Percentiles rank a stretch among this genome's conserved stretches.
Evolutionary conservation across 2,329 filamentous ascomycete genomes (phyloP).

Genomic region (Thelonectria rubi): DNA sequence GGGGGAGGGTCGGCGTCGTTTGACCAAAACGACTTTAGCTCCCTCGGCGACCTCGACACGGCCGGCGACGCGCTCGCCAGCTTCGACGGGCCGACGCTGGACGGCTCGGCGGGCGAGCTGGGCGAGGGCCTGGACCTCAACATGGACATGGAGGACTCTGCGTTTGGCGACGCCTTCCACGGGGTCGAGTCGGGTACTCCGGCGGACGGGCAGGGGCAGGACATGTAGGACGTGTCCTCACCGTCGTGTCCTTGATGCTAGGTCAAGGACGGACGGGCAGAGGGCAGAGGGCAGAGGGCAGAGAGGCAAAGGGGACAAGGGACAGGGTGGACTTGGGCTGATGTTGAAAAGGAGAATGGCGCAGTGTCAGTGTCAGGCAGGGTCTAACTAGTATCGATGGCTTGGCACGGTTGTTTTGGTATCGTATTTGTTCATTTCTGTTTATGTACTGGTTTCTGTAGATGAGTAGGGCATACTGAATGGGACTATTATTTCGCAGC

Average conservation of each 20-base stretch:
- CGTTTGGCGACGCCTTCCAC: constrained; percentile 86
- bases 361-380: constrained; percentile 29
- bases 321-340: constrained; percentile 22
- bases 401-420: constrained; percentile 24
- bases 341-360: constrained; percentile 41
- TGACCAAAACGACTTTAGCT: constrained; percentile 69
- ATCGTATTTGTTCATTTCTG: constrained; percentile 30
- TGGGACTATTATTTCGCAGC: no score
- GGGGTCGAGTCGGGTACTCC: constrained; percentile 59
- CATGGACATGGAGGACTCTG: constrained; percentile 79
- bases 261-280: not conserved
- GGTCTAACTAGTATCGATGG: constrained; percentile 21
- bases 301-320: not conserved
- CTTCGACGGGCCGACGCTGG: constrained; percentile 67
- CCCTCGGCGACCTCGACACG: constrained; percentile 72
- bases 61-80: constrained; percentile 76
- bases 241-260: not conserved
- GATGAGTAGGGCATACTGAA: constrained; percentile 20
- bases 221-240: constrained; percentile 42
- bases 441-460: constrained; percentile 22
- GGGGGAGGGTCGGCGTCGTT: constrained; percentile 56
- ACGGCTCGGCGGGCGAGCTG: constrained; percentile 55
- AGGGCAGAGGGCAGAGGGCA: no score
- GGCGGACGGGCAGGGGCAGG: constrained; percentile 46
- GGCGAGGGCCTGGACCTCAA: constrained; percentile 67